Evolutionary conservation across 768 basidiomycete genomes (phyloP).

Genomic region (Suillus decipiens): DNA sequence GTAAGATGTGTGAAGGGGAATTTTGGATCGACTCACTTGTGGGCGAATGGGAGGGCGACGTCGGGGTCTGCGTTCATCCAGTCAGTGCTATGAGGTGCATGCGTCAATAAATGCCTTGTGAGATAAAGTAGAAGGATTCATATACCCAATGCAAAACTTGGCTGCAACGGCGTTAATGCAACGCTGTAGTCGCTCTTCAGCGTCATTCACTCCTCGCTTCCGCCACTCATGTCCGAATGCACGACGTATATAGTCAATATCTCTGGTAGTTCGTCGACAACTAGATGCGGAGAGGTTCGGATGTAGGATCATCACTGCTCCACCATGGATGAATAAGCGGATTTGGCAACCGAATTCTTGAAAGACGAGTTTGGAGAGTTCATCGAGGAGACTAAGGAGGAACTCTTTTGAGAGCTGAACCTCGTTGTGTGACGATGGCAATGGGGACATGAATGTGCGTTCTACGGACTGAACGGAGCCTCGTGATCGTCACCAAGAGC

Average conservation of each 20-base stretch:
- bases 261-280: slow-evolving; percentile 56
- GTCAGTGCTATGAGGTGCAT: slow-evolving; percentile 37
- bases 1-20: slow-evolving; percentile 13
- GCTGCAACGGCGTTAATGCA: slow-evolving; percentile 60
- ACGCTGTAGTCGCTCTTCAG: slow-evolving; percentile 51
- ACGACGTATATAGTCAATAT: slow-evolving; percentile 68
- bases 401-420: slow-evolving; percentile 31
- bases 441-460: slow-evolving; percentile 17
- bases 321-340: slow-evolving; percentile 68
- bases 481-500: background rate
- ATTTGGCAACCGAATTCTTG: slow-evolving; percentile 51
- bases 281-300: slow-evolving; percentile 39
- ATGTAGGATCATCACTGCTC: slow-evolving; percentile 74
- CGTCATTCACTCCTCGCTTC: slow-evolving; percentile 49
- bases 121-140: background rate
- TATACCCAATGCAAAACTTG: slow-evolving; percentile 48
- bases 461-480: background rate
- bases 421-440: slow-evolving; percentile 32
- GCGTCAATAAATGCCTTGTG: background rate
- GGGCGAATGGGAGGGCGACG: slow-evolving; percentile 65
- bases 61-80: slow-evolving; percentile 83
- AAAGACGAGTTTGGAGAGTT: slow-evolving; percentile 53
- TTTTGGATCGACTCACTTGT: slow-evolving; percentile 47
- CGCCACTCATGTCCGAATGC: slow-evolving; percentile 59
- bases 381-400: slow-evolving; percentile 48